Evolutionary conservation across 2,329 filamentous ascomycete species (phyloP).

Genomic region (Xylaria sp.): DNA sequence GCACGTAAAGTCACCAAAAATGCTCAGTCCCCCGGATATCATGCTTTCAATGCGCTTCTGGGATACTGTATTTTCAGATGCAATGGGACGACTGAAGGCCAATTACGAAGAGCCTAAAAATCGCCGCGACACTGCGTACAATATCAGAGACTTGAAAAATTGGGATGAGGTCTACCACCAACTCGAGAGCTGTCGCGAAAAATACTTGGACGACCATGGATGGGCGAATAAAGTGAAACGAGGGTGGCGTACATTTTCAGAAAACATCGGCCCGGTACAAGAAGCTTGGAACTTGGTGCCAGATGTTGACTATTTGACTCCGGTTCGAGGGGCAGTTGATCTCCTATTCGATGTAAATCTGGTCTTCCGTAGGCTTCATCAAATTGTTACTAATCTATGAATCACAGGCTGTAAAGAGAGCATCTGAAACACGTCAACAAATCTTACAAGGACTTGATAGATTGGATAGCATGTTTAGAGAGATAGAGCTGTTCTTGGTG

Average conservation of each 20-base stretch:
- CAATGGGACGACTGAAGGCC: neutral
- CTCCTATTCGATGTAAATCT: neutral
- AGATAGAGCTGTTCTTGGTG: neutral
- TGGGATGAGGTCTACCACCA: neutral
- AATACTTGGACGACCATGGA: neutral
- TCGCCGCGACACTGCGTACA: neutral
- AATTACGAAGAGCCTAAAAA: neutral
- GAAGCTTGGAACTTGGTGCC: neutral
- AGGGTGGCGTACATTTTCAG: neutral
- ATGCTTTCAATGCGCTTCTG: slow-evolving; percentile 4
- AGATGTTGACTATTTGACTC: neutral
- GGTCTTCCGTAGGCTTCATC: neutral
- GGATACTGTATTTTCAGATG: neutral
- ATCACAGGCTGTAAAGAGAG: neutral
- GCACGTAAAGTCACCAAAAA: neutral
- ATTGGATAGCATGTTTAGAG: no score
- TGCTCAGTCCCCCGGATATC: neutral
- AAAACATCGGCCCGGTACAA: neutral
- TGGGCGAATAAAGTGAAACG: neutral
- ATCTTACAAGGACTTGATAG: no score
- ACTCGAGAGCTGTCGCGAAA: neutral
- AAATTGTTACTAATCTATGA: neutral
- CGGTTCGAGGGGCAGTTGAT: neutral
- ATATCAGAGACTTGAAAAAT: neutral
- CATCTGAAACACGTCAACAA: no score